Evolutionary conservation across 352 stramenopile genomes (phyloP).

Genomic region (Phytophthora meadii): DNA sequence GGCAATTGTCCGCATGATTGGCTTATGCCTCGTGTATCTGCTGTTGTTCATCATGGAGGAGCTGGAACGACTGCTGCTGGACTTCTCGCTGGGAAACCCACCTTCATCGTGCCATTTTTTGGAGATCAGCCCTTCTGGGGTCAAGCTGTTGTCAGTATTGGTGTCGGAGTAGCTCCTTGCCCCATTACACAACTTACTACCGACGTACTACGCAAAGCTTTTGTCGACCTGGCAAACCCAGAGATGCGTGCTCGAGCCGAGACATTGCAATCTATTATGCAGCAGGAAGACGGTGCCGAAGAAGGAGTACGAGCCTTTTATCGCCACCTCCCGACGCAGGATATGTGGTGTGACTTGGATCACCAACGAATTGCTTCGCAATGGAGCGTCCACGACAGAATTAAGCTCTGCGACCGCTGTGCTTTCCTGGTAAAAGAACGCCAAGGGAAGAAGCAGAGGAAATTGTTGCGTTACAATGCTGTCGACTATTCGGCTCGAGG

Average conservation of each 20-base stretch:
- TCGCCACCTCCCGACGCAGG: slow-evolving; percentile 73
- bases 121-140: slow-evolving; percentile 95
- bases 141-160: slow-evolving; percentile 75
- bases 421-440: slow-evolving; percentile 32
- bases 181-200: slow-evolving; percentile 80
- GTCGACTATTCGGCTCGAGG: slow-evolving; percentile 48
- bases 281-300: slow-evolving; percentile 83
- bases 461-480: slow-evolving; percentile 37
- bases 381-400: slow-evolving; percentile 38
- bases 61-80: slow-evolving; percentile 92
- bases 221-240: slow-evolving; percentile 56
- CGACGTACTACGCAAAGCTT: slow-evolving; percentile 75
- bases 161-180: slow-evolving; percentile 83
- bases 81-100: slow-evolving; percentile 89
- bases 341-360: slow-evolving; percentile 77
- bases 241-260: slow-evolving; percentile 55
- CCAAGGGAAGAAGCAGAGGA: slow-evolving; percentile 29
- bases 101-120: slow-evolving; percentile 95
- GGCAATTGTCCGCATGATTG: slow-evolving; percentile 88
- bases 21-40: slow-evolving; percentile 87
- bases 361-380: slow-evolving; percentile 36
- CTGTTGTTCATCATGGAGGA: slow-evolving; percentile 80
- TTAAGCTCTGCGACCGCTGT: slow-evolving; percentile 52
- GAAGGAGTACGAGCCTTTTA: slow-evolving; percentile 88
- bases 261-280: slow-evolving; percentile 59